These are phyloP conservation scores for Triangularia setosa DNA, from an alignment of 2,329 filamentous ascomycete genomes.

Conservation along the genomic window DNA sequence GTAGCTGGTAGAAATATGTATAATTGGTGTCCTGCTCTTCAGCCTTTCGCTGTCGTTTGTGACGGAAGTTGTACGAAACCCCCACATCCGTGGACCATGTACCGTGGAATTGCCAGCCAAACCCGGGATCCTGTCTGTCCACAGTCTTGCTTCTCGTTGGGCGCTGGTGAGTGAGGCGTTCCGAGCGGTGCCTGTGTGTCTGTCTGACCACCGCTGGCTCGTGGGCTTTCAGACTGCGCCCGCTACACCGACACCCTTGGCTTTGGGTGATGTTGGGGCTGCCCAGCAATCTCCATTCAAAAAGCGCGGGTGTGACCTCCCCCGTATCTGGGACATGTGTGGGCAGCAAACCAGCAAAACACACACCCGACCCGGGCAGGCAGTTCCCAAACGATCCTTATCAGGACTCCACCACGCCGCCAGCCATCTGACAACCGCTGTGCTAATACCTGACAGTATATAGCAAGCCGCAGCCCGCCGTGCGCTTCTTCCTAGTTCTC, in stretches of 20 bases:
- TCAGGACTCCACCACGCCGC: constrained; percentile 5
- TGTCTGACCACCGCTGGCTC: neutral
- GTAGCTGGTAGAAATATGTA: neutral
- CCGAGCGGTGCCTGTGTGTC: neutral
- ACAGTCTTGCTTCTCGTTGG: neutral
- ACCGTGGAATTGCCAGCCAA: neutral
- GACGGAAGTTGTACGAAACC: neutral
- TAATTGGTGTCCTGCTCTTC: neutral
- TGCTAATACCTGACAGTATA: neutral
- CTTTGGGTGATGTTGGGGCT: neutral
- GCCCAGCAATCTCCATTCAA: constrained; percentile 1
- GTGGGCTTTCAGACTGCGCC: neutral
- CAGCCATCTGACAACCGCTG: neutral
- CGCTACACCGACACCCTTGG: neutral
- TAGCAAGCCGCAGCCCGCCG: neutral
- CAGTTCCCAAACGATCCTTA: constrained; percentile 3
- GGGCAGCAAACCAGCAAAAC: neutral
- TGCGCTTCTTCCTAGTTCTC: neutral
- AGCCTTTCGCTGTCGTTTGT: neutral
- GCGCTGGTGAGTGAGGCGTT: neutral
- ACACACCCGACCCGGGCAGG: neutral
- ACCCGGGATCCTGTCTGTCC: neutral
- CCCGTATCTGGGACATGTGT: neutral
- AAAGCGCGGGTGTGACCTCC: constrained; percentile 3
- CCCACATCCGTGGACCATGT: neutral